Evolutionary conservation across 352 stramenopile genomes (phyloP).

Genomic region (Elongisporangium prolatum): DNA sequence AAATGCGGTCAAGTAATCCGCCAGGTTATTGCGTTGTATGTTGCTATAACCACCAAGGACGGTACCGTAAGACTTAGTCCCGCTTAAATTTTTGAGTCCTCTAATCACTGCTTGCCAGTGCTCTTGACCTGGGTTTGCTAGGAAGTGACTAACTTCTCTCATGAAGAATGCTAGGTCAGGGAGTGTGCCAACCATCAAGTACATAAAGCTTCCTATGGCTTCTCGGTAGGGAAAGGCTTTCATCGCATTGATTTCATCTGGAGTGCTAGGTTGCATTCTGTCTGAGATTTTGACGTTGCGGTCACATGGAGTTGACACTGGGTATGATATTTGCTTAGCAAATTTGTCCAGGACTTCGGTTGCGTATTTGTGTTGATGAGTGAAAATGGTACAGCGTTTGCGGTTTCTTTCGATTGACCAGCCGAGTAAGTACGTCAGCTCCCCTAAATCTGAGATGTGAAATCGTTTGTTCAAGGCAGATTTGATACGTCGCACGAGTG

Average conservation of each 20-base stretch:
- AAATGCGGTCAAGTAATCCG: constrained; percentile 3
- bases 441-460: constrained; percentile 7
- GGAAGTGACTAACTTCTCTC: constrained; percentile 14
- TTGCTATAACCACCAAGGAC: constrained; percentile 1
- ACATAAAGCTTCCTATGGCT: constrained; percentile 15
- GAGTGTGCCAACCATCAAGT: constrained; percentile 13
- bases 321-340: constrained; percentile 2
- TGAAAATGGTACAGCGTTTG: constrained; percentile 6
- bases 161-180: constrained; percentile 12
- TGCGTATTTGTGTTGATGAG: constrained; percentile 16
- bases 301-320: constrained; percentile 7
- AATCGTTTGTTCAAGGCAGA: constrained; percentile 10
- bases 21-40: constrained; percentile 1
- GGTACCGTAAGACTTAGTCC: constrained; percentile 10
- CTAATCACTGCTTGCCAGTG: constrained; percentile 10
- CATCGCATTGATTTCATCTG: constrained; percentile 10
- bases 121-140: constrained; percentile 11
- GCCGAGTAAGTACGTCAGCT: constrained; percentile 6
- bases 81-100: constrained; percentile 11
- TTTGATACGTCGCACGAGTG: constrained; percentile 5
- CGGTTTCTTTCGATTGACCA: constrained; percentile 10
- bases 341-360: constrained; percentile 13
- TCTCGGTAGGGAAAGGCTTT: constrained; percentile 10
- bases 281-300: constrained; percentile 8
- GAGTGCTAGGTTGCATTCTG: constrained; percentile 5